These are phyloP conservation scores for Ascodesmis nigricans DNA, from an alignment of 495 filamentous ascomycete genomes.

Conservation along the genomic window DNA sequence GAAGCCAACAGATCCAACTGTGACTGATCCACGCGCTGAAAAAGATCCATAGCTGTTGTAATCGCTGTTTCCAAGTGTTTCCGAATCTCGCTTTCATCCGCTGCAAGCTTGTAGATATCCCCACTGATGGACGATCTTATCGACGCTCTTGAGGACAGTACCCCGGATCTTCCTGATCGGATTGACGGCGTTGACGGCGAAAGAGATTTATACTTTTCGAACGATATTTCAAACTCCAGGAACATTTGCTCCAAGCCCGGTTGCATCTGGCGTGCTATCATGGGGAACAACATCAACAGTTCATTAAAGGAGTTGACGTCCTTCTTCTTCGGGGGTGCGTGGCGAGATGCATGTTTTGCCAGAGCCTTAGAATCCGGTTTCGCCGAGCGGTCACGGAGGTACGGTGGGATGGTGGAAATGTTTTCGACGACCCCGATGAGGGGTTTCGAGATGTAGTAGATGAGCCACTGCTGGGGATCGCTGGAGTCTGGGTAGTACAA, in stretches of 20 bases:
- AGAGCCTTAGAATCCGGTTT: constrained; percentile 1
- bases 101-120: constrained; percentile 19
- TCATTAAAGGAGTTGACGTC: constrained; percentile 80
- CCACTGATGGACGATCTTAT: constrained; percentile 14
- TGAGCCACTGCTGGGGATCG: constrained; percentile 75
- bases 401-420: constrained; percentile 23
- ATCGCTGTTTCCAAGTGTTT: constrained; percentile 74
- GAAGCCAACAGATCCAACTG: constrained; percentile 79
- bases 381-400: constrained; percentile 11
- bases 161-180: constrained; percentile 14
- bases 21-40: constrained; percentile 85
- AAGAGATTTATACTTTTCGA: constrained; percentile 37
- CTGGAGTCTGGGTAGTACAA: constrained; percentile 65
- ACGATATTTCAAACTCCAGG: constrained; percentile 62
- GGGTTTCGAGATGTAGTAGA: constrained; percentile 93
- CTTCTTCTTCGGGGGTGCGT: constrained; percentile 40
- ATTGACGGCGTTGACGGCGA: constrained; percentile 43
- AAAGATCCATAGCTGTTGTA: constrained; percentile 81
- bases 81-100: constrained; percentile 36
- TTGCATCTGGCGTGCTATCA: constrained; percentile 95
- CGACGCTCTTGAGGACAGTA: constrained; percentile 12
- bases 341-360: neutral
- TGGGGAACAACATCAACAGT: constrained; percentile 74
- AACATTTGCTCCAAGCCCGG: constrained; percentile 76
- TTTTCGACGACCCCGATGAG: constrained; percentile 66